A percentile compares a stretch with the other conserved stretches of the same genome.
These are phyloP conservation scores for Tanozyma kutaoensis DNA, from an alignment of 805 yeast genomes.

Conservation along the genomic window DNA sequence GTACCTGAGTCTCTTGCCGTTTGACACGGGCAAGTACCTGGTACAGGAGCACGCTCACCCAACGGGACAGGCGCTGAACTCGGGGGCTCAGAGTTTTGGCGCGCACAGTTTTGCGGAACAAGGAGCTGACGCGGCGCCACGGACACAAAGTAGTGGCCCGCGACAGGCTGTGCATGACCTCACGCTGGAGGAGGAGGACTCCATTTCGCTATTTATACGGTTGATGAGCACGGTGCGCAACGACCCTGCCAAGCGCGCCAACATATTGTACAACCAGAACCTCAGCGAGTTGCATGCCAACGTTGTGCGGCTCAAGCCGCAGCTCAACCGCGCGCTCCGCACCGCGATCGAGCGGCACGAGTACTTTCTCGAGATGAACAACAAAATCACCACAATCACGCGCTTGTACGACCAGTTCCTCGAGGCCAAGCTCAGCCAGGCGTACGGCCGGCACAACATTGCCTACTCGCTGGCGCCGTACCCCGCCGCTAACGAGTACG, in stretches of 20 bases:
- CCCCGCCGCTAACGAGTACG: background rate
- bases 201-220: conserved; percentile 56
- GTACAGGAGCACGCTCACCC: background rate
- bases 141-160: background rate
- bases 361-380: conserved; percentile 54
- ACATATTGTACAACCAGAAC: conserved; percentile 31
- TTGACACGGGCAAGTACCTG: conserved; percentile 3
- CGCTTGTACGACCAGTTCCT: conserved; percentile 65
- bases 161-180: conserved; percentile 18
- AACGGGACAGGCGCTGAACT: background rate
- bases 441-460: conserved; percentile 18
- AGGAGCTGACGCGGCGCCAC: conserved; percentile 2
- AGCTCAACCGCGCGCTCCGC: conserved; percentile 45
- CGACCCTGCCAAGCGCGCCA: conserved; percentile 28
- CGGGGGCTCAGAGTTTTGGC: conserved; percentile 3
- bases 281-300: conserved; percentile 46
- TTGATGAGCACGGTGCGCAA: conserved; percentile 33
- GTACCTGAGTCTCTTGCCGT: conserved; percentile 6
- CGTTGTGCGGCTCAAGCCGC: conserved; percentile 54
- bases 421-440: conserved; percentile 33
- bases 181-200: conserved; percentile 53
- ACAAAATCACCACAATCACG: conserved; percentile 63
- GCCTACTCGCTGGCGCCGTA: conserved; percentile 1
- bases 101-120: conserved; percentile 2
- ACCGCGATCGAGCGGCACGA: conserved; percentile 53